Conservation (phyloP, 768 basidiomycete species). For the Naematelia encephala region DNA sequence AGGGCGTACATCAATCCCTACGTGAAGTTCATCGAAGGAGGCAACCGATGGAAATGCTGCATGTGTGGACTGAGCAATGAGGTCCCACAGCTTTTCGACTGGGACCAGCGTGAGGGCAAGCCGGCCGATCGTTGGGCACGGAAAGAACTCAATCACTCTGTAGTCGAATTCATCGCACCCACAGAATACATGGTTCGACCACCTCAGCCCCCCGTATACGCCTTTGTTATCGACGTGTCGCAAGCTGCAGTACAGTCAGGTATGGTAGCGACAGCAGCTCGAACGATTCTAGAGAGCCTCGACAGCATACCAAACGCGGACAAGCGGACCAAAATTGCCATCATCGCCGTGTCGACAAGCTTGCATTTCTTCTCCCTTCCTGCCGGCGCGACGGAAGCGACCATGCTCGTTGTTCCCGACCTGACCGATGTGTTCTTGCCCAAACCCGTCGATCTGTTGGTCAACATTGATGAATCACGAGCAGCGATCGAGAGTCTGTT, state of each 20-base stretch:
- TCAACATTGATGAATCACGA: slow-evolving; percentile 84
- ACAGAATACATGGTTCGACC: slow-evolving; percentile 99
- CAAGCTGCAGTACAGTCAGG: slow-evolving; percentile 88
- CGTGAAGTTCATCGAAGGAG: slow-evolving; percentile 96
- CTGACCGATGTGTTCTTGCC: slow-evolving; percentile 96
- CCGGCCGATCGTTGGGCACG: slow-evolving; percentile 94
- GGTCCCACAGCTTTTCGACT: slow-evolving; percentile 96
- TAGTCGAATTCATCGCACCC: slow-evolving; percentile 96
- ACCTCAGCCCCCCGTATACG: slow-evolving; percentile 93
- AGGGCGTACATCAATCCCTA: slow-evolving; percentile 97
- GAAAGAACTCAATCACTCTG: slow-evolving; percentile 85
- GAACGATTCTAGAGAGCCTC: slow-evolving; percentile 90
- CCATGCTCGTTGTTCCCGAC: slow-evolving; percentile 96
- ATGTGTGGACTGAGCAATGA: slow-evolving; percentile 99
- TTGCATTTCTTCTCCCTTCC: slow-evolving; percentile 96
- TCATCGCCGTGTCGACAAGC: slow-evolving; percentile 86
- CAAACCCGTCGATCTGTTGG: slow-evolving; percentile 91
- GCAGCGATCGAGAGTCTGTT: slow-evolving; percentile 76
- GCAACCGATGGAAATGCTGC: slow-evolving; percentile 98
- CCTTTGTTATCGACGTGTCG: slow-evolving; percentile 96
- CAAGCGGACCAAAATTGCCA: slow-evolving; percentile 81
- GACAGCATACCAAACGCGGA: slow-evolving; percentile 95
- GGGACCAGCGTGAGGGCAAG: slow-evolving; percentile 90
- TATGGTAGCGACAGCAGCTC: slow-evolving; percentile 97
- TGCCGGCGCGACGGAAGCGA: slow-evolving; percentile 61